Evolutionary conservation across 148 eudicot species (phyloP).

Genomic region (Rhododendron williamsianum): DNA sequence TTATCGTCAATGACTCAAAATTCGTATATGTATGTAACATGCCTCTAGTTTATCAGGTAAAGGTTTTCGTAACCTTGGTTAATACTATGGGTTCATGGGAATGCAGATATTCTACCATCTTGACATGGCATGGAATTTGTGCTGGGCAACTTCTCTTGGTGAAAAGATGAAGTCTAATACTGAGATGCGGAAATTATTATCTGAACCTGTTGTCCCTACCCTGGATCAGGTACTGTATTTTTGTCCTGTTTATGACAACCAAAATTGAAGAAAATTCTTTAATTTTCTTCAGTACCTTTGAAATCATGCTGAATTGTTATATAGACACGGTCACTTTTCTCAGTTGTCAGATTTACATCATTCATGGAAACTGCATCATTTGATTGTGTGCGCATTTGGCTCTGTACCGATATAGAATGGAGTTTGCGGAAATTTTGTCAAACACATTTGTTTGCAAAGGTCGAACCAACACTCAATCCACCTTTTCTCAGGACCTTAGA

Average conservation of each 20-base stretch:
- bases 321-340: background rate
- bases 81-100: background rate
- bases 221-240: constrained; percentile 53
- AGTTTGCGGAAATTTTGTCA: background rate
- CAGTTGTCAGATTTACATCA: background rate
- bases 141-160: constrained; percentile 48
- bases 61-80: background rate
- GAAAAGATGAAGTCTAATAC: constrained; percentile 19
- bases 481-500: background rate
- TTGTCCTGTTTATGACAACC: background rate
- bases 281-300: background rate
- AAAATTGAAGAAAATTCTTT: background rate
- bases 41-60: background rate
- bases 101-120: constrained; percentile 80
- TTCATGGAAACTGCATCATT: background rate
- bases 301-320: background rate
- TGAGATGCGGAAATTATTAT: constrained; percentile 37
- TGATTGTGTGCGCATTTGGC: background rate
- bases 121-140: constrained; percentile 77
- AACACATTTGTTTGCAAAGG: background rate
- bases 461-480: background rate
- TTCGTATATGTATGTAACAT: background rate
- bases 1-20: background rate
- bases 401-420: background rate
- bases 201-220: constrained; percentile 56